phyloP scores from a whole-genome alignment of 129 eudicot species.

The Saussurea involucrata region DNA sequence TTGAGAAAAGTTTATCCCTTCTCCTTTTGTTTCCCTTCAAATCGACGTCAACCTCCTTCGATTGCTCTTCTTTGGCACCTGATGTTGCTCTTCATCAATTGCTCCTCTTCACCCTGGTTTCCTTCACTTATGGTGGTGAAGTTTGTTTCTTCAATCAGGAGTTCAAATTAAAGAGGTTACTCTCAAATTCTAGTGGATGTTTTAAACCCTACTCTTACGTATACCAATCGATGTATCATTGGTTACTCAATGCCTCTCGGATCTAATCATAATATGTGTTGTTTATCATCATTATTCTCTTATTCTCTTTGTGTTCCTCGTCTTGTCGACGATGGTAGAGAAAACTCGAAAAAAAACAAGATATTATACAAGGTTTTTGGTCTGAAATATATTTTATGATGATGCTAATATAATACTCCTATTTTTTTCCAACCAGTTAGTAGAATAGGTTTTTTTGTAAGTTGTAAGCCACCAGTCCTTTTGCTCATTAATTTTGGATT shows the following conservation, averaged over 20 bases:
- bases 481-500: background rate
- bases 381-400: background rate
- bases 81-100: background rate
- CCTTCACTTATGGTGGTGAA: background rate
- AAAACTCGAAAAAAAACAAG: background rate
- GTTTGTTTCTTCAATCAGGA: background rate
- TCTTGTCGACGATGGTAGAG: background rate
- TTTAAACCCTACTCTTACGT: background rate
- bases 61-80: background rate
- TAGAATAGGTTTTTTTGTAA: background rate
- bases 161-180: background rate
- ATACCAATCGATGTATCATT: background rate
- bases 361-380: background rate
- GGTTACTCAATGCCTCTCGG: background rate
- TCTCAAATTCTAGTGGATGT: background rate
- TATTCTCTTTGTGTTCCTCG: background rate
- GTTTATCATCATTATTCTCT: background rate
- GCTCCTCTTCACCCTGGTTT: background rate
- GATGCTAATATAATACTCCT: background rate
- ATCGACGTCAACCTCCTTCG: background rate
- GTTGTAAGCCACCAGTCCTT: background rate
- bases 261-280: background rate
- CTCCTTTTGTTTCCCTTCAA: too few species aligned
- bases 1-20: too few species aligned
- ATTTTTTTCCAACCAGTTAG: background rate